A percentile compares a stretch with the other conserved stretches of the same genome.
Evolutionary conservation across 768 basidiomycete genomes (phyloP).

Genomic region (Russula griseocarnosa): DNA sequence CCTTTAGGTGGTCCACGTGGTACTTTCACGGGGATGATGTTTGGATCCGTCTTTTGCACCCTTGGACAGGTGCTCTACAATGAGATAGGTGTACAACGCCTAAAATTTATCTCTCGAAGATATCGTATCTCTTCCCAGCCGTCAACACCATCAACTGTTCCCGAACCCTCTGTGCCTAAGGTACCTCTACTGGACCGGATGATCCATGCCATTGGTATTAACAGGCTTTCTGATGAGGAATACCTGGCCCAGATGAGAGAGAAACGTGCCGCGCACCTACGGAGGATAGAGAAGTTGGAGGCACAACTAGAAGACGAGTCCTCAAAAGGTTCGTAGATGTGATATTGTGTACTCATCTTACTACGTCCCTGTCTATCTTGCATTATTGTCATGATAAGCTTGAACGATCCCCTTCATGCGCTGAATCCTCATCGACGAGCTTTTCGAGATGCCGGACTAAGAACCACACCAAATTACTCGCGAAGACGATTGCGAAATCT

Average conservation of each 20-base stretch:
- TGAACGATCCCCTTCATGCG: no score
- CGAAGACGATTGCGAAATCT: not conserved
- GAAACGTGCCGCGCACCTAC: slow-evolving; percentile 51
- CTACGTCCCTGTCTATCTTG: not conserved
- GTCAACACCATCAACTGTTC: not conserved
- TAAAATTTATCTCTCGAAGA: slow-evolving; percentile 52
- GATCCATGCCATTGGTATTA: slow-evolving; percentile 47
- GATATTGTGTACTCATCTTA: not conserved
- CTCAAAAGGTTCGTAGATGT: slow-evolving; percentile 30
- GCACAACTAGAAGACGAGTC: slow-evolving; percentile 36
- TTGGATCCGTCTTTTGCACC: slow-evolving; percentile 55
- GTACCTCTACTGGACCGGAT: slow-evolving; percentile 40
- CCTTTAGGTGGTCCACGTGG: slow-evolving; percentile 56
- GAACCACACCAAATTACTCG: not conserved
- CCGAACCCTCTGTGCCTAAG: slow-evolving; percentile 11
- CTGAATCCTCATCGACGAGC: no score
- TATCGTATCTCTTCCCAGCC: slow-evolving; percentile 15
- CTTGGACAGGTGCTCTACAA: slow-evolving; percentile 68
- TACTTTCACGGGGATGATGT: slow-evolving; percentile 54
- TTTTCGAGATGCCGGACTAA: slow-evolving; percentile 34
- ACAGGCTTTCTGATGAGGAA: slow-evolving; percentile 64
- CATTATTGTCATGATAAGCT: no score
- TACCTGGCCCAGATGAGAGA: slow-evolving; percentile 58
- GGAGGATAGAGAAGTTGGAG: slow-evolving; percentile 58
- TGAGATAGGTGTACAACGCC: slow-evolving; percentile 55